Conservation (phyloP, 163 green algal species). For the Prototheca cutis region DNA sequence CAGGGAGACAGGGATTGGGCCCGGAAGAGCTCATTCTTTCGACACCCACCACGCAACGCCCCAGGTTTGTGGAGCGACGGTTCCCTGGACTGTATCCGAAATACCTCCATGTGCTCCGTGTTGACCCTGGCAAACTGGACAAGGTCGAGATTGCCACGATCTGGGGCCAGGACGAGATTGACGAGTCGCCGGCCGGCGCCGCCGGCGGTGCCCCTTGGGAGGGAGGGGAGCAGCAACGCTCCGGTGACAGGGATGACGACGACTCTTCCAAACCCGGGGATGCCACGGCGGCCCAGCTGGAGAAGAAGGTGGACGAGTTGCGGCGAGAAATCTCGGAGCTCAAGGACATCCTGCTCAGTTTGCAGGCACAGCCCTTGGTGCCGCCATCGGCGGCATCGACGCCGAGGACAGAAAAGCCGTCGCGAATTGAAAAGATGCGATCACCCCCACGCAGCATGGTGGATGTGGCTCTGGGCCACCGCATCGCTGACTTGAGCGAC, state of each 20-base stretch:
- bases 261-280: not conserved
- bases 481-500: no score
- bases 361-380: no score
- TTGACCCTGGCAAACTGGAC: constrained; percentile 30
- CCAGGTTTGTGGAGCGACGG: not conserved
- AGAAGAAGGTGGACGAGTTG: not conserved
- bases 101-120: constrained; percentile 25
- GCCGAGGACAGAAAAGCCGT: no score
- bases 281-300: not conserved
- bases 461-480: no score
- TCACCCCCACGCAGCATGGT: no score
- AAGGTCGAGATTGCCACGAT: constrained; percentile 8
- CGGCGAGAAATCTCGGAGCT: not conserved
- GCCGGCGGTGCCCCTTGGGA: not conserved
- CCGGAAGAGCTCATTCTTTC: not conserved
- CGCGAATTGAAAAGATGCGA: no score
- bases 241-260: not conserved
- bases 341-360: not conserved
- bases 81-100: constrained; percentile 6
- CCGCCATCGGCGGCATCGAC: no score
- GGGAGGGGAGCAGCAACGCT: not conserved
- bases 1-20: no score
- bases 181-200: not conserved
- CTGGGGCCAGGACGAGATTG: constrained; percentile 1
- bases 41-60: not conserved